These are phyloP conservation scores for Diplosphaera chodatii DNA, from an alignment of 139 green algal species.

Conservation along the genomic window DNA sequence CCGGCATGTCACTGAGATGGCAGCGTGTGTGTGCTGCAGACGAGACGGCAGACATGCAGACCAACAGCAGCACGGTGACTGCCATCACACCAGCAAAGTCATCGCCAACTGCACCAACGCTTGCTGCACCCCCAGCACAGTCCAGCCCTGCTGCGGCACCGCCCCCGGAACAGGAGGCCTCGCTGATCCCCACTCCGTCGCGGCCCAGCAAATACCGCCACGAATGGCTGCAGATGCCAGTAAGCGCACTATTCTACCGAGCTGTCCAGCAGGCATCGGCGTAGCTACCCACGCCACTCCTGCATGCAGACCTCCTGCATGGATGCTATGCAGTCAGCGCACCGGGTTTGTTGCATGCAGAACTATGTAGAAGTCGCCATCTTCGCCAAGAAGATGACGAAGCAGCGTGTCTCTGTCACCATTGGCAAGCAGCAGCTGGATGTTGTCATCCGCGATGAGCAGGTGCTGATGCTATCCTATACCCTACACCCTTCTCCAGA, in stretches of 20 bases:
- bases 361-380: conserved; percentile 60
- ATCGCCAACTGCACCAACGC: background rate
- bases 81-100: background rate
- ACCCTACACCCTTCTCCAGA: too few relatives aligned
- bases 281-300: too few relatives aligned
- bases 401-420: conserved; percentile 39
- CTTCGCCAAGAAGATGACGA: conserved; percentile 69
- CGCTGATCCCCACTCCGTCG: background rate
- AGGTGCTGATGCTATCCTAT: conserved; percentile 15
- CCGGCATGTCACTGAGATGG: too few relatives aligned
- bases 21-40: background rate
- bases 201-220: conserved; percentile 46
- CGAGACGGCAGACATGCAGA: background rate
- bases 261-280: too few relatives aligned
- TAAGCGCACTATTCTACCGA: too few relatives aligned
- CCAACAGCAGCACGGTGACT: background rate
- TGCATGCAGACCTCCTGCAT: too few relatives aligned
- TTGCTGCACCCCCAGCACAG: background rate
- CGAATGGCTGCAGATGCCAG: conserved; percentile 80
- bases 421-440: conserved; percentile 27
- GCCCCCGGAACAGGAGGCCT: background rate
- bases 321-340: too few relatives aligned
- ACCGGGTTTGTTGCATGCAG: too few relatives aligned
- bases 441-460: conserved; percentile 14
- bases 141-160: background rate